Conservation (phyloP, 805 yeast genomes). For the Candida anglica region DNA sequence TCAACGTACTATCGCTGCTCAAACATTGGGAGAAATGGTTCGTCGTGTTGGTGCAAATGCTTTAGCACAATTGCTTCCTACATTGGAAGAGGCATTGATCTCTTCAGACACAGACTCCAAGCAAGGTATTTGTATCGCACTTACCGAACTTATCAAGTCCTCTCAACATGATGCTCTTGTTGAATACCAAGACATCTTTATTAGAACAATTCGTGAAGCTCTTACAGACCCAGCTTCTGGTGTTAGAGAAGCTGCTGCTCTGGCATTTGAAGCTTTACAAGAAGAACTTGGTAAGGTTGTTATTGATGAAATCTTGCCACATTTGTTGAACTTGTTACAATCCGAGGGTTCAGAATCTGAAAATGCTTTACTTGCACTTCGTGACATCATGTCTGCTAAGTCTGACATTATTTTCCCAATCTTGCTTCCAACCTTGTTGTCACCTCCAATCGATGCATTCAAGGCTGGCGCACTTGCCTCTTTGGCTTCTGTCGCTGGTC, state of each 20-base stretch:
- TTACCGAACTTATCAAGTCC: conserved; percentile 78
- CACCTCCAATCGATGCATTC: conserved; percentile 76
- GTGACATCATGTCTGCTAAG: conserved; percentile 87
- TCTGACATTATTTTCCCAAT: conserved; percentile 92
- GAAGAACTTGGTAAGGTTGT: conserved; percentile 78
- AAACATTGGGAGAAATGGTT: conserved; percentile 90
- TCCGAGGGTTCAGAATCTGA: conserved; percentile 40
- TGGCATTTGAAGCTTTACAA: conserved; percentile 85
- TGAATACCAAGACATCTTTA: conserved; percentile 64
- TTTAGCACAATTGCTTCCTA: conserved; percentile 77
- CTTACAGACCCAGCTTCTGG: conserved; percentile 67
- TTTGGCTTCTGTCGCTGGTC: conserved; percentile 86
- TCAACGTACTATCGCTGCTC: conserved; percentile 86
- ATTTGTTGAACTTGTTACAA: conserved; percentile 67
- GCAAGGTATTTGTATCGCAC: conserved; percentile 95
- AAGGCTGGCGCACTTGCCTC: conserved; percentile 88
- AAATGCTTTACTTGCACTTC: conserved; percentile 79
- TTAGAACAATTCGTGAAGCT: conserved; percentile 72
- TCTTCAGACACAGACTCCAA: conserved; percentile 74
- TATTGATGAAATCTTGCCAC: conserved; percentile 85
- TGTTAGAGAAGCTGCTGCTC: conserved; percentile 90
- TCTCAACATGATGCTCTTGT: conserved; percentile 57
- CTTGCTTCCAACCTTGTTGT: conserved; percentile 76
- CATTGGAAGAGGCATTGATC: conserved; percentile 62
- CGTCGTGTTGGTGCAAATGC: conserved; percentile 91